Base-by-base conservation (phyloP, 257 asterid genomes). In the Nicotiana otophora region DNA sequence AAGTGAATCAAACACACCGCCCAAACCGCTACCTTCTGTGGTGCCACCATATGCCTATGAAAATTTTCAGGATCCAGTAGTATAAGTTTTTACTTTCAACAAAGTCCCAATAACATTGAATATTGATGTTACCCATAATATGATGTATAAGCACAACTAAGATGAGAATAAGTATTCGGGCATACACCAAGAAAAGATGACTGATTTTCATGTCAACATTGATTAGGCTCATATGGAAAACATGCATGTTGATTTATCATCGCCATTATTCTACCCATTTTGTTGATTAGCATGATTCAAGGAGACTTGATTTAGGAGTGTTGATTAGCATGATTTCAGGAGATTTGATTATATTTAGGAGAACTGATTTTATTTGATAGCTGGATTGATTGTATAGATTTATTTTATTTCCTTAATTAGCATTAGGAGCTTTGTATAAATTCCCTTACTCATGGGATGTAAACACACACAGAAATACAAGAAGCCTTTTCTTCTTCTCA, bases 11-110 rank as follows among this genome's bases (percentile, higher is more conserved):
- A 92, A 94, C 81, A 92, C 62, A 81, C 88, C 89, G 62, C 97
- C 92, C 75, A 96, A 85, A 82, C 99, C 97, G 77, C 99, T 96
- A 82, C 93, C 94, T 85, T 90, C 97, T 36, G 85, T 87, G 84
- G 87, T 90, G 78, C 99, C 98, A 7, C 97, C 98, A 68, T 86
- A 82, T 85, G 96, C 94, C 99, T 96, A 89, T 86, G 85, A 64
- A 87, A 65, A 84, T 54, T 72, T 76, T 31, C 67, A 7, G 61
- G 79, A 46, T 46, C 20, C 80, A 74, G 42, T 74, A 7, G 62
- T 23, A 23, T 46, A 15, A 4, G 39, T 14, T 74, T 48, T 74
- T 48, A 74, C 51, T 48, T 74, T 74, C 36, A 5, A 74, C 1
- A 2, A 42, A 6, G 36, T 72, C 19, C 78, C 60, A 72, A n/a